A percentile compares a stretch with the other conserved stretches of the same genome.
phyloP scores from a whole-genome alignment of 805 yeast species.

The Millerozyma miso region DNA sequence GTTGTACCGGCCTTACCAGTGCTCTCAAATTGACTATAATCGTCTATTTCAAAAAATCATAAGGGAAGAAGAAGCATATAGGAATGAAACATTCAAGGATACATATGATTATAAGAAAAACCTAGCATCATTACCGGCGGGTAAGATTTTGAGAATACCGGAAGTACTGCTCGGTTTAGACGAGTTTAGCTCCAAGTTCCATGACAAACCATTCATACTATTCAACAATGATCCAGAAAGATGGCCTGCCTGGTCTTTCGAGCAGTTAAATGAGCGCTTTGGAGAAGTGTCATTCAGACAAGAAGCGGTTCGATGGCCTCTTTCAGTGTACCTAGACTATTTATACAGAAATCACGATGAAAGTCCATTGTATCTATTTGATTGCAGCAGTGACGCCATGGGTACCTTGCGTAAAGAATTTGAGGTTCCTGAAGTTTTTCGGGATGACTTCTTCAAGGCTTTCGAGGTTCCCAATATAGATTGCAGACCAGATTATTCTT shows the following conservation, averaged over 20 bases:
- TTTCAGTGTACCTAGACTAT: slow-evolving; percentile 58
- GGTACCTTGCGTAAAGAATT: slow-evolving; percentile 51
- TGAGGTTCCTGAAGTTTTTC: slow-evolving; percentile 49
- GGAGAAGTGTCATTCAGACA: slow-evolving; percentile 68
- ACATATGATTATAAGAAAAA: slow-evolving; percentile 6
- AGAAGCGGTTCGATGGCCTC: slow-evolving; percentile 80
- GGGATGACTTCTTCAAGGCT: slow-evolving; percentile 58
- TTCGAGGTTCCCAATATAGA: slow-evolving; percentile 31
- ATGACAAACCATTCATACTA: slow-evolving; percentile 63
- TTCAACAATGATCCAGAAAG: slow-evolving; percentile 25
- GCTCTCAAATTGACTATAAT: slow-evolving; percentile 64
- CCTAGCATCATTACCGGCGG: slow-evolving; percentile 21
- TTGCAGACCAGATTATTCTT: slow-evolving; percentile 85
- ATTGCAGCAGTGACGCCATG: slow-evolving; percentile 72
- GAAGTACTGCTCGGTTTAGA: slow-evolving; percentile 42
- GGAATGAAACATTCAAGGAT: slow-evolving; percentile 12
- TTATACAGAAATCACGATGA: slow-evolving; percentile 65
- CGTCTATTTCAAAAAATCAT: slow-evolving; percentile 46
- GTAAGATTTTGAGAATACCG: slow-evolving; percentile 49
- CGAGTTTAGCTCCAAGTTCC: slow-evolving; percentile 44
- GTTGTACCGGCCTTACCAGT: slow-evolving; percentile 79
- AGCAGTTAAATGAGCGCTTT: slow-evolving; percentile 46
- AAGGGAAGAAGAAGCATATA: slow-evolving; percentile 36
- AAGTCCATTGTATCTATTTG: slow-evolving; percentile 81
- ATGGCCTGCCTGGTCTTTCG: slow-evolving; percentile 68